Evolutionary conservation across 2,329 filamentous ascomycete genomes (phyloP).

Genomic region (Byssochlamys sp.): DNA sequence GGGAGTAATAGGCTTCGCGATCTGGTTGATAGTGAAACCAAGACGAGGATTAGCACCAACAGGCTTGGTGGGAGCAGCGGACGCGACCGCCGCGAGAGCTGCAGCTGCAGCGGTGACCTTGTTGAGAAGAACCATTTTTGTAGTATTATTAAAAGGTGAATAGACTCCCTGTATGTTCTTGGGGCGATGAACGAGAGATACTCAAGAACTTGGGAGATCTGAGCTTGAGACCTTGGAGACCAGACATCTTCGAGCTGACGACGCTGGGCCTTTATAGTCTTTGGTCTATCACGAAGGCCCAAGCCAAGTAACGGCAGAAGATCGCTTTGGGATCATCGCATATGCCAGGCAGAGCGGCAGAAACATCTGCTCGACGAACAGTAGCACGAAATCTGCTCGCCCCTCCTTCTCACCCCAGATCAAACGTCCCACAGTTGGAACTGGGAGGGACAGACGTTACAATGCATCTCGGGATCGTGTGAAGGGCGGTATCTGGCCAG

Average conservation of each 20-base stretch:
- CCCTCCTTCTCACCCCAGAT: background rate
- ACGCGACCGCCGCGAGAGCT: conserved; percentile 18
- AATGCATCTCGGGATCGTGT: background rate
- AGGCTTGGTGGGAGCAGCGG: conserved; percentile 17
- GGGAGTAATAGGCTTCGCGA: conserved; percentile 11
- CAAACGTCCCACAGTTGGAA: background rate
- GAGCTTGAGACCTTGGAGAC: background rate
- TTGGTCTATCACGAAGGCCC: background rate
- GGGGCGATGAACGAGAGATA: background rate
- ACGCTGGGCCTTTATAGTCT: background rate
- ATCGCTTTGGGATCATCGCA: background rate
- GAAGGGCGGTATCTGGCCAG: background rate
- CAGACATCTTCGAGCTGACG: background rate
- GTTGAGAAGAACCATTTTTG: conserved; percentile 27
- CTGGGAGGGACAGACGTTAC: background rate
- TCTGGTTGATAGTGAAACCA: conserved; percentile 25
- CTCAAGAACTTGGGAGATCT: background rate
- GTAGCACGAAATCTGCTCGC: background rate
- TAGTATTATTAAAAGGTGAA: background rate
- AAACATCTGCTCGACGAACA: background rate
- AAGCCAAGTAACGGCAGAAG: background rate
- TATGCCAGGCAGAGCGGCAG: background rate
- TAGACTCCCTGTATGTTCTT: background rate
- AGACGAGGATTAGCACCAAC: conserved; percentile 11
- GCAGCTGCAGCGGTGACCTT: conserved; percentile 18